Evolutionary conservation across 2,329 filamentous ascomycete genomes (phyloP).

Genomic region (Beauveria caledonica): DNA sequence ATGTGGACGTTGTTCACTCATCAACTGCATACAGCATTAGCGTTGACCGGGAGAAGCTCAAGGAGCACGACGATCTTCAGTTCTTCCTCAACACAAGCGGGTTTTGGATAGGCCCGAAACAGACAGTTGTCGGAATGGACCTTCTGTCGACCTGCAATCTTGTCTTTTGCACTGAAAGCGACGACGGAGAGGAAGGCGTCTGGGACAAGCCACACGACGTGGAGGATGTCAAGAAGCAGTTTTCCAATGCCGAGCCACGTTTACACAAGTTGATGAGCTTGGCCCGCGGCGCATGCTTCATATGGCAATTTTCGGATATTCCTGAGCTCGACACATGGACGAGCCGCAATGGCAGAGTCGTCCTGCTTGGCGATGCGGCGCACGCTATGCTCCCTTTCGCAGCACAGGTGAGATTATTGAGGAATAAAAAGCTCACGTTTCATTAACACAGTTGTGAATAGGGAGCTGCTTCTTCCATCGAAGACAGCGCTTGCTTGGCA

Average conservation of each 20-base stretch:
- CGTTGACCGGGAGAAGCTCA: background rate
- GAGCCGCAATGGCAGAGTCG: background rate
- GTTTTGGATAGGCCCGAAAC: background rate
- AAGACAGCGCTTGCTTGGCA: background rate
- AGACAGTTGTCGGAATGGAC: background rate
- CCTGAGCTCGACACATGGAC: background rate
- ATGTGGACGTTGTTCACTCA: background rate
- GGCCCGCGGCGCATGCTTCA: background rate
- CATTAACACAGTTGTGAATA: background rate
- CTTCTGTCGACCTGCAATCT: background rate
- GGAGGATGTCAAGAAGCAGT: background rate
- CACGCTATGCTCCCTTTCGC: background rate
- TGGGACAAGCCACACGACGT: background rate
- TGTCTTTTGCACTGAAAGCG: background rate
- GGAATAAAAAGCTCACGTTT: rapidly evolving
- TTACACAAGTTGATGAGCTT: background rate
- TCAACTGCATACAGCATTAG: background rate
- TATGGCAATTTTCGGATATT: background rate
- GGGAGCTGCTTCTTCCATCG: background rate
- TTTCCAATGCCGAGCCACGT: background rate
- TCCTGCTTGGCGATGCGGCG: background rate
- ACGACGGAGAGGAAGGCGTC: background rate
- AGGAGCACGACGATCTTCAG: background rate
- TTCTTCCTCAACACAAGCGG: background rate
- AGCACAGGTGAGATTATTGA: background rate